A percentile compares a stretch with the other conserved stretches of the same genome.
phyloP scores from a whole-genome alignment of 495 filamentous ascomycete genomes.

The Xylaria curta region DNA sequence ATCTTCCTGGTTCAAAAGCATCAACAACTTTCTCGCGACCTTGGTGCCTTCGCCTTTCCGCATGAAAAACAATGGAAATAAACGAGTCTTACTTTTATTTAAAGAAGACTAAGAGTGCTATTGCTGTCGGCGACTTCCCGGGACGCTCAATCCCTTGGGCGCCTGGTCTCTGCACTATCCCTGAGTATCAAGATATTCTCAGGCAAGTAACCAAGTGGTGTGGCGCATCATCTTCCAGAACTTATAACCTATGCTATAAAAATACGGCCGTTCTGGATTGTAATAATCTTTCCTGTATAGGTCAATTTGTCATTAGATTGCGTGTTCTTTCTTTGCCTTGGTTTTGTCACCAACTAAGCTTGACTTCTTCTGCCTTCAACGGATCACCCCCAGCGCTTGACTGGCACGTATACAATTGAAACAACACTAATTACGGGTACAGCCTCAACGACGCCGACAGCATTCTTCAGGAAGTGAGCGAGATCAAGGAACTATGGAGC shows the following conservation, averaged over 20 bases:
- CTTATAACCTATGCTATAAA: neutral
- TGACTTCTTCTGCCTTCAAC: neutral
- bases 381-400: neutral
- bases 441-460: constrained; percentile 11
- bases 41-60: neutral
- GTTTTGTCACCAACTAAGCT: neutral
- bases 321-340: neutral
- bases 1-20: neutral
- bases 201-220: constrained; percentile 17
- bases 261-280: neutral
- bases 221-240: constrained; percentile 6
- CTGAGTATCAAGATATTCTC: neutral
- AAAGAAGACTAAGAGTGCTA: neutral
- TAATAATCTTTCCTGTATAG: neutral
- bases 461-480: constrained; percentile 14
- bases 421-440: constrained; percentile 2
- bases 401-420: neutral
- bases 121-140: neutral
- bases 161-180: neutral
- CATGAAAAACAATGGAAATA: neutral
- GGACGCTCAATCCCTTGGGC: neutral
- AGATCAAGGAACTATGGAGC: constrained; percentile 43
- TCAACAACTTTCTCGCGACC: neutral
- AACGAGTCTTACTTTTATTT: neutral
- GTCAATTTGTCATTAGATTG: neutral